Conservation (phyloP, 371 early-diverging fungal species). For the Entomophthora muscae region DNA sequence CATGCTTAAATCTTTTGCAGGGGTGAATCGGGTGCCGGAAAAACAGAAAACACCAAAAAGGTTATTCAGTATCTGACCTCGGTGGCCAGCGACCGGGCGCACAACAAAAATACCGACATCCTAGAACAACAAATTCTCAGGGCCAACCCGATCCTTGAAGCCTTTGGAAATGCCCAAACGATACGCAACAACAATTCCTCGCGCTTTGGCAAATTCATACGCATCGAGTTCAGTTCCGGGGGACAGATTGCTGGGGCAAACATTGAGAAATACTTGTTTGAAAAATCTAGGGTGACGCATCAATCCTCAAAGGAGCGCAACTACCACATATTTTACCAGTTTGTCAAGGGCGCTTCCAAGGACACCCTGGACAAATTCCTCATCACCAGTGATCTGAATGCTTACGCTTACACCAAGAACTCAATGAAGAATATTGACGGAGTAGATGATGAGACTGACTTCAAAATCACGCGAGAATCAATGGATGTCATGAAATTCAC, state of each 20-base stretch:
- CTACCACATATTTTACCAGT: conserved; percentile 98
- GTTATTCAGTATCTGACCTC: conserved; percentile 97
- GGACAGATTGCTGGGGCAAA: conserved; percentile 92
- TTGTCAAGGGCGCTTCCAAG: conserved; percentile 66
- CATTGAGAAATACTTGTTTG: conserved; percentile 96
- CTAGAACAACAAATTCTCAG: conserved; percentile 89
- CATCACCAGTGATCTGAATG: conserved; percentile 48
- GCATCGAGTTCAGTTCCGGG: conserved; percentile 82
- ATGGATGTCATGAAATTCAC: conserved; percentile 74
- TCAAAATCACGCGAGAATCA: conserved; percentile 49
- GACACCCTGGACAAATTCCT: conserved; percentile 37
- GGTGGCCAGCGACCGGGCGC: conserved; percentile 44
- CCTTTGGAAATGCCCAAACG: conserved; percentile 99
- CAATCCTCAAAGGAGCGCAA: conserved; percentile 86
- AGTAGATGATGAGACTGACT: conserved; percentile 87
- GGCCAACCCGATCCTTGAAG: conserved; percentile 97
- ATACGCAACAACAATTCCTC: conserved; percentile 99
- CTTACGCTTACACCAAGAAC: conserved; percentile 66
- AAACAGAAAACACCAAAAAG: conserved; percentile 99
- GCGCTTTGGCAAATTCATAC: conserved; percentile 99
- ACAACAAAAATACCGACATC: conserved; percentile 22
- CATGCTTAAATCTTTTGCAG: conserved; percentile 19
- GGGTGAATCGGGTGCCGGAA: conserved; percentile 99
- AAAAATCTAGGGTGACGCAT: conserved; percentile 93
- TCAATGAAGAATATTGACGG: conserved; percentile 79